These are phyloP conservation scores for Chaetomium cochliodes DNA, from an alignment of 495 filamentous ascomycete genomes.

Conservation along the genomic window DNA sequence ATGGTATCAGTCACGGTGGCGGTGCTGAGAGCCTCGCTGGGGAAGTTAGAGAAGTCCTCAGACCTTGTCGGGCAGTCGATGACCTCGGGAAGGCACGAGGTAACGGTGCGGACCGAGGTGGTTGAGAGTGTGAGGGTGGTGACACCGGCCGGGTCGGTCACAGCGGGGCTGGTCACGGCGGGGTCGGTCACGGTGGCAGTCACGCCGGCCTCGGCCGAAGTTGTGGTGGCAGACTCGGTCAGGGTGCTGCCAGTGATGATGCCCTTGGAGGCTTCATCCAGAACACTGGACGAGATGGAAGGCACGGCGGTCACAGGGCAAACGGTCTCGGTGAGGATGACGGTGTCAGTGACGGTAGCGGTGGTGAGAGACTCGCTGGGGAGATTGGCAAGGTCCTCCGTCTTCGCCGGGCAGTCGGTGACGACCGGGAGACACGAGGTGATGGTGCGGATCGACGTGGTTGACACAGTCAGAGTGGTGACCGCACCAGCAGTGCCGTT, in stretches of 20 bases:
- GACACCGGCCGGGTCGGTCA: slow-evolving; percentile 30
- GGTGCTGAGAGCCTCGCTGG: slow-evolving; percentile 34
- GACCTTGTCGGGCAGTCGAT: slow-evolving; percentile 60
- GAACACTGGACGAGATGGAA: slow-evolving; percentile 43
- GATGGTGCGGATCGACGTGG: slow-evolving; percentile 60
- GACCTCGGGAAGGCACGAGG: slow-evolving; percentile 60
- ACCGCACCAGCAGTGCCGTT: slow-evolving; percentile 27
- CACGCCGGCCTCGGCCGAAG: slow-evolving; percentile 18
- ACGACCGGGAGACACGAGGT: slow-evolving; percentile 62
- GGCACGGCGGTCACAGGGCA: slow-evolving; percentile 47
- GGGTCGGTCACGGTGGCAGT: slow-evolving; percentile 29
- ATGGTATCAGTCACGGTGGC: slow-evolving; percentile 47
- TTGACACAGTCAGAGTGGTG: slow-evolving; percentile 52
- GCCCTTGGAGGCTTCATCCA: slow-evolving; percentile 37
- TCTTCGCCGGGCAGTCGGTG: slow-evolving; percentile 59
- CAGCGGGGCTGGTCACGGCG: slow-evolving; percentile 25
- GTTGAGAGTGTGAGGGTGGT: slow-evolving; percentile 23
- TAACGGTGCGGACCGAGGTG: slow-evolving; percentile 55
- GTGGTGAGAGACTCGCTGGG: slow-evolving; percentile 35
- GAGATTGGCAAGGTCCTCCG: slow-evolving; percentile 36
- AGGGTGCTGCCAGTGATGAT: slow-evolving; percentile 35
- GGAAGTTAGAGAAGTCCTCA: slow-evolving; percentile 35
- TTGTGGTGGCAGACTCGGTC: slow-evolving; percentile 22
- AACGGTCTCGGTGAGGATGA: slow-evolving; percentile 46
- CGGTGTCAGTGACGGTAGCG: slow-evolving; percentile 46